Percentiles rank a stretch among this genome's conserved stretches.
Conservation (phyloP, 1,284 basidiomycete species). For the Exsudoporus floridanus region DNA sequence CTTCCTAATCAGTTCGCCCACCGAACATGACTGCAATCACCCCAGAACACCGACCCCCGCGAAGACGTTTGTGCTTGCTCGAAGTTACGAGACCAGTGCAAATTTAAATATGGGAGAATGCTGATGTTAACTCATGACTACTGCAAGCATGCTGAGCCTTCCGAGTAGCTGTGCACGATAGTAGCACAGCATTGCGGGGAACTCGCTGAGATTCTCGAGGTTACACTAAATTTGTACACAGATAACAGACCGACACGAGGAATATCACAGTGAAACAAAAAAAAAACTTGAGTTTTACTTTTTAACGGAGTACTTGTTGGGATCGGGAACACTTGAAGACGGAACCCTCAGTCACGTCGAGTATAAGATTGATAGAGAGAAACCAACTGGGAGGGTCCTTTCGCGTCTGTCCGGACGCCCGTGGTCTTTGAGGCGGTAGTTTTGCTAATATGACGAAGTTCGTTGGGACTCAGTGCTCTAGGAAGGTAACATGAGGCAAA, state of each 20-base stretch:
- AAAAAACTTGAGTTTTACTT: neutral
- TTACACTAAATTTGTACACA: neutral
- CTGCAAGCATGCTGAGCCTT: too few relatives aligned
- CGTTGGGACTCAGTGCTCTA: neutral
- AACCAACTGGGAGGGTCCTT: neutral
- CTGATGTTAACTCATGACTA: neutral
- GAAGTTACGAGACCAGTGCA: neutral
- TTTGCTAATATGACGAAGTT: neutral
- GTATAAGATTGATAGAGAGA: neutral
- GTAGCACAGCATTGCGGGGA: conserved; percentile 4
- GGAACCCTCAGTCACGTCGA: neutral
- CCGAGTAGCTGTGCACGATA: too few relatives aligned
- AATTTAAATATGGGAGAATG: too few relatives aligned
- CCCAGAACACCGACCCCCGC: too few relatives aligned
- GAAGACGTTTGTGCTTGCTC: neutral
- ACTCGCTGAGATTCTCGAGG: neutral
- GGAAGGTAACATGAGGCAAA: neutral
- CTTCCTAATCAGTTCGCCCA: neutral
- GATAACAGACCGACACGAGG: neutral
- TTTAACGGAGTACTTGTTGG: neutral
- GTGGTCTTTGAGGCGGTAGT: neutral
- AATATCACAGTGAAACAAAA: neutral
- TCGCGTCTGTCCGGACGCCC: neutral
- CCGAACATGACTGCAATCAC: neutral
- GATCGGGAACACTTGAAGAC: neutral